Evolutionary conservation across 78 protist species (phyloP).

Genomic region (Planoprotostelium fungivorum): DNA sequence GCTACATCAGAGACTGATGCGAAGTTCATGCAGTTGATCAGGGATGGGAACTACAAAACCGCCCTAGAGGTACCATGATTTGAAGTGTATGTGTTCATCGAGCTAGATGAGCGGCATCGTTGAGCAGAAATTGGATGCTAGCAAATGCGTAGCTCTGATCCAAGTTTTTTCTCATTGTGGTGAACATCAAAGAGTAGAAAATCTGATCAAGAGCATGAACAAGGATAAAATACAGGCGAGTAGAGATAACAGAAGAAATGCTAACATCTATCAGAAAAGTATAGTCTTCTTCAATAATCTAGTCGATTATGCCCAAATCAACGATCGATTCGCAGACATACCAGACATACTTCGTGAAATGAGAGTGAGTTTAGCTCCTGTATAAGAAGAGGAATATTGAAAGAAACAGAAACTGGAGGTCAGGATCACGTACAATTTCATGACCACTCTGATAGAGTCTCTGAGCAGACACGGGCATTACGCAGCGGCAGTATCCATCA

Average conservation of each 20-base stretch:
- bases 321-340: neutral
- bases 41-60: too few species aligned
- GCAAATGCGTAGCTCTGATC: neutral
- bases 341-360: neutral
- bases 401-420: neutral
- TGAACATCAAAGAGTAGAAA: neutral
- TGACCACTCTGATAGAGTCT: neutral
- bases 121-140: neutral
- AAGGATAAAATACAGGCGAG: neutral
- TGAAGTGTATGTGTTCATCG: too few species aligned
- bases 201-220: neutral
- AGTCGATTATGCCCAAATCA: neutral
- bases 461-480: neutral
- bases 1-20: too few species aligned
- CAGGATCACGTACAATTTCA: neutral
- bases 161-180: neutral
- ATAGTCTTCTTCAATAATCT: neutral
- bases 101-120: neutral
- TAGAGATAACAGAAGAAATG: neutral
- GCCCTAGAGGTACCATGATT: too few species aligned
- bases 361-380: neutral
- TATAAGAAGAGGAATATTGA: neutral
- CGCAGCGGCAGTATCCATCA: neutral
- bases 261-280: neutral
- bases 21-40: too few species aligned